Evolutionary conservation across 2,329 filamentous ascomycete genomes (phyloP).

Genomic region (Cyanodermella asteris): DNA sequence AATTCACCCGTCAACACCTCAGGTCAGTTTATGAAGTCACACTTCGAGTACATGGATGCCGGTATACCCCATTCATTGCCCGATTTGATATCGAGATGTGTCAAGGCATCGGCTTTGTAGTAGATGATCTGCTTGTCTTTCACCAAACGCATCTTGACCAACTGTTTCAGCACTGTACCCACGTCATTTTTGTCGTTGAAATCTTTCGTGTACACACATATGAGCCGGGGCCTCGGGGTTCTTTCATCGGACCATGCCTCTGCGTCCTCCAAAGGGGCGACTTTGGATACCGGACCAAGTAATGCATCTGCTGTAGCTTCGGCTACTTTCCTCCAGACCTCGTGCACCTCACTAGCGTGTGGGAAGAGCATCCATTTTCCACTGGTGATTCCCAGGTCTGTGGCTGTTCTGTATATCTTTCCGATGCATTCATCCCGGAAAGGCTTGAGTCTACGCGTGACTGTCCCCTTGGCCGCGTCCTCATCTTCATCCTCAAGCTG

Average conservation of each 20-base stretch:
- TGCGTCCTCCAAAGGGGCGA: constrained; percentile 34
- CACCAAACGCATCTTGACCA: constrained; percentile 42
- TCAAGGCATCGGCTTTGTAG: constrained; percentile 57
- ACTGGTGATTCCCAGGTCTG: constrained; percentile 6
- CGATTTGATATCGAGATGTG: constrained; percentile 38
- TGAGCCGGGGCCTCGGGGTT: constrained; percentile 30
- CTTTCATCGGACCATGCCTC: too few relatives aligned
- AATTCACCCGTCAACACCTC: too few relatives aligned
- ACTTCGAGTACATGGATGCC: constrained; percentile 26
- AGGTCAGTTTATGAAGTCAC: too few relatives aligned
- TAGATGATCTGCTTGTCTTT: constrained; percentile 32
- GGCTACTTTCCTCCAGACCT: constrained; percentile 44
- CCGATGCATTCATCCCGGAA: constrained; percentile 14
- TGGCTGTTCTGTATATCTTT: constrained; percentile 1
- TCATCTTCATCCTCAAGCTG: constrained; percentile 30
- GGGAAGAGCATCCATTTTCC: constrained; percentile 57
- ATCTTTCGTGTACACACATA: constrained; percentile 61
- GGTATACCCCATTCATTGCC: constrained; percentile 41
- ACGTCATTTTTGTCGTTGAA: constrained; percentile 50
- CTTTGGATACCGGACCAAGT: constrained; percentile 53
- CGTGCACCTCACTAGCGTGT: constrained; percentile 29
- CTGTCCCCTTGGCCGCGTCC: constrained; percentile 21
- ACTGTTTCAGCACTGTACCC: constrained; percentile 37
- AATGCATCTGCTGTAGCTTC: constrained; percentile 44
- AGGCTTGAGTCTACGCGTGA: constrained; percentile 14